Percentiles rank a stretch among this genome's conserved stretches.
Evolutionary conservation across 345 rosid genomes (phyloP).

Genomic region (Kernera saxatilis): DNA sequence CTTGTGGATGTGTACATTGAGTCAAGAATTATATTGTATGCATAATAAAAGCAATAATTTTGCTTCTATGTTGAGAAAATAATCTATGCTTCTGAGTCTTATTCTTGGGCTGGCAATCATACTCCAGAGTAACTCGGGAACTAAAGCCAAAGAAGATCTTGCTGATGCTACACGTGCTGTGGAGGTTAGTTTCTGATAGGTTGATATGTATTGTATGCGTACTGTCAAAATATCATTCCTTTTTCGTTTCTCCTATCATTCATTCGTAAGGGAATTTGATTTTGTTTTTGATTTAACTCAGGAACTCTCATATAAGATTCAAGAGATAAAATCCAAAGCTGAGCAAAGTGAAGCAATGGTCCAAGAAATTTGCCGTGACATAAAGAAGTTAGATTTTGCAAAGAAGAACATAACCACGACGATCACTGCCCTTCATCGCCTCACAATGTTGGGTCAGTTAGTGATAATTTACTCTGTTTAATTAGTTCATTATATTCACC

Average conservation of each 20-base stretch:
- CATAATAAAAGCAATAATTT: not conserved
- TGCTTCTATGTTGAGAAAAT: not conserved
- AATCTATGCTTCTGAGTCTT: not conserved
- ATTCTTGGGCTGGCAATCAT: not conserved
- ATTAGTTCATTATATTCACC: not conserved
- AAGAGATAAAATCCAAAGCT: slow-evolving; percentile 96
- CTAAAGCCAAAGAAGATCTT: slow-evolving; percentile 98
- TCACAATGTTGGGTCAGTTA: slow-evolving; percentile 89
- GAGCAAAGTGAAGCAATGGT: slow-evolving; percentile 99
- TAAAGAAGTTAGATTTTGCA: slow-evolving; percentile 96
- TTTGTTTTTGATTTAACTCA: slow-evolving; percentile 26
- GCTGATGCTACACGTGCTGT: slow-evolving; percentile 98
- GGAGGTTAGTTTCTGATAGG: slow-evolving; percentile 51
- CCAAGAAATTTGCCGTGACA: slow-evolving; percentile 97
- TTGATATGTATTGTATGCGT: not conserved
- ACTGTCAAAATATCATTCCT: not conserved
- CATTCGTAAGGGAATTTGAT: not conserved
- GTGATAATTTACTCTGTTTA: not conserved
- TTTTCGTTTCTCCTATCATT: not conserved
- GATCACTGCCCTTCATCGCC: slow-evolving; percentile 98
- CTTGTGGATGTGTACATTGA: slow-evolving; percentile 5
- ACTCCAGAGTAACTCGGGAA: slow-evolving; percentile 91
- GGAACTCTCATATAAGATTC: slow-evolving; percentile 92
- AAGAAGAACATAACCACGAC: slow-evolving; percentile 98
- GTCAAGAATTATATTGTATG: not conserved